phyloP scores from a whole-genome alignment of 169 alveolate species.

The Plasmodium blacklocki region DNA sequence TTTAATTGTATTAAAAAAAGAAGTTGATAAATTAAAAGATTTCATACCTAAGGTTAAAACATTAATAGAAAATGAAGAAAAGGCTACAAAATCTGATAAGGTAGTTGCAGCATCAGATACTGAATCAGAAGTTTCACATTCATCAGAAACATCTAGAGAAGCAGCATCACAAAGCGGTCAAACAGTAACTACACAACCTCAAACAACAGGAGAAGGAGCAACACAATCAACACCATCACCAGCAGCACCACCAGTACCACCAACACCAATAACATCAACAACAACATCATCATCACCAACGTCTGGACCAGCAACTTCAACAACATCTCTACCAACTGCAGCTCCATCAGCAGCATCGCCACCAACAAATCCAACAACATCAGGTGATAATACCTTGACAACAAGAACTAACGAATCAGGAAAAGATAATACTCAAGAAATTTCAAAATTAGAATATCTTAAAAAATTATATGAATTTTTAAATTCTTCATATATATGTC shows the following conservation, averaged over 20 bases:
- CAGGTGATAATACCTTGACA: neutral
- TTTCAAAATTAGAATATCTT: neutral
- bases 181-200: neutral
- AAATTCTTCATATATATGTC: conserved; percentile 25
- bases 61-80: conserved; percentile 19
- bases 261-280: neutral
- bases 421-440: neutral
- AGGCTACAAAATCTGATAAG: neutral
- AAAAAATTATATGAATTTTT: conserved; percentile 21
- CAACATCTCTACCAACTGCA: neutral
- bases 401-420: neutral
- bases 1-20: conserved; percentile 36
- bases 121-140: neutral
- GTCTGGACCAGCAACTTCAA: neutral
- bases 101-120: neutral
- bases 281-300: neutral
- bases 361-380: neutral
- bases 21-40: conserved; percentile 26
- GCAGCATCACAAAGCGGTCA: neutral
- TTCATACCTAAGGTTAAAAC: conserved; percentile 36
- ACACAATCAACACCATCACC: neutral
- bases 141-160: neutral
- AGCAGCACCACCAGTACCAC: neutral
- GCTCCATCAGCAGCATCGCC: neutral
- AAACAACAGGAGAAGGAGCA: neutral